Evolutionary conservation across 1,284 basidiomycete genomes (phyloP), one percentile per base, ranked within the genome.

Genomic region (Fomitopsis schrenkii): DNA sequence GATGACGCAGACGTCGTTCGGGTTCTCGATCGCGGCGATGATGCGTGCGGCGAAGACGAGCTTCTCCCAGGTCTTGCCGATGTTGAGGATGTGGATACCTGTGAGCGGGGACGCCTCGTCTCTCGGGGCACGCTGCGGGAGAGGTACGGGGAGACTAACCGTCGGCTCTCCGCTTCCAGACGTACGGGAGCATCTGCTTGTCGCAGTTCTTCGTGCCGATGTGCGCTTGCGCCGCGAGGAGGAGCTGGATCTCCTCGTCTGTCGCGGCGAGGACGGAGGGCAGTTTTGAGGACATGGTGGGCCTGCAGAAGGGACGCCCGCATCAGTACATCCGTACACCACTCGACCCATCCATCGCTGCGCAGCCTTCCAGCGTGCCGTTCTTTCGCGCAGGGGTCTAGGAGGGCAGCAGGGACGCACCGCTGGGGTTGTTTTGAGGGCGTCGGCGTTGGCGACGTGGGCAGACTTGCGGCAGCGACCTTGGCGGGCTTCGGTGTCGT

Each of bases 41-140:
- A 97, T 86, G 77, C 95, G 93, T 65, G 95, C 95, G 64, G 95
- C 95, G 71, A 97, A 84, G 67, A 97, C 93, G 69, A 99, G 86
- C 83, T 99, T 99, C 82, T 98, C 95, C 97, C 96, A 98, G 70
- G 97, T 99, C 88, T 98, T 98, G 76, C 96, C 96, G 71, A 98
- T 90, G 90, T 99, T 98, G 74, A 98, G 80, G 73, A 99, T 82
- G 83, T 98, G 91, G 79, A 98, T 95, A 71, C 95, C 93, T 95
- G 22, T 22, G 22, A 74, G 44, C 44, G 57, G 35, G 60, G 45
- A 26, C 50, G 45, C 65, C 58, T 61, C 38, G 45, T 61, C 52
- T 53, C 60, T 57, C 58, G 57, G 57, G 53, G 42, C 9, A 6
- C 42, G 42, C 42, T 19, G 17, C 15, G 22, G 54, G 41, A 6